A percentile compares a stretch with the other conserved stretches of the same genome.
These are phyloP conservation scores for Brasilioporus rufonigricans DNA, from an alignment of 768 basidiomycete species.

Conservation along the genomic window DNA sequence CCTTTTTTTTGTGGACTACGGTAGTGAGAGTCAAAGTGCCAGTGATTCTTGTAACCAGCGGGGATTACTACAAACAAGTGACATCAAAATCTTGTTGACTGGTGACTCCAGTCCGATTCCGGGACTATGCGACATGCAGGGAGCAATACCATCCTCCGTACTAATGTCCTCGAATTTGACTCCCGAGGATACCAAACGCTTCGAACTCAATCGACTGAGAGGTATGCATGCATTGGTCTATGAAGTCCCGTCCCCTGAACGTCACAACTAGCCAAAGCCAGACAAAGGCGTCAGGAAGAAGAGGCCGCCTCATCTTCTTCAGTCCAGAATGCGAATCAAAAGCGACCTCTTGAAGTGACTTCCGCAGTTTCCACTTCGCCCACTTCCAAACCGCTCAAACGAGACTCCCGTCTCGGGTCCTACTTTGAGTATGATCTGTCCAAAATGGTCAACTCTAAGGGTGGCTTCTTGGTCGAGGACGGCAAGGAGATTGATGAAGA, in stretches of 20 bases:
- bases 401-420: slow-evolving; percentile 78
- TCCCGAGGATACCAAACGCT: slow-evolving; percentile 66
- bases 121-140: slow-evolving; percentile 5
- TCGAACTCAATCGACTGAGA: slow-evolving; percentile 79
- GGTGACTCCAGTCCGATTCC: background rate
- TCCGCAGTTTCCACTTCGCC: slow-evolving; percentile 61
- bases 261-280: slow-evolving; percentile 61
- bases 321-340: slow-evolving; percentile 62
- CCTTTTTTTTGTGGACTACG: too few species aligned
- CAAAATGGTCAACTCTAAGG: slow-evolving; percentile 96
- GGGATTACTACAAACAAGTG: slow-evolving; percentile 10
- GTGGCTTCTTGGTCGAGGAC: slow-evolving; percentile 92
- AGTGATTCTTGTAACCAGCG: too few species aligned
- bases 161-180: slow-evolving; percentile 37
- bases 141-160: slow-evolving; percentile 5
- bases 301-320: slow-evolving; percentile 42
- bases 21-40: too few species aligned
- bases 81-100: slow-evolving; percentile 10
- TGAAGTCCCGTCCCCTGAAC: background rate
- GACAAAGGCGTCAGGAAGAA: slow-evolving; percentile 64
- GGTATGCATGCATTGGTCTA: slow-evolving; percentile 38
- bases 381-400: slow-evolving; percentile 56
- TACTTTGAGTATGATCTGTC: slow-evolving; percentile 98
- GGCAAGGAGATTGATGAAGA: slow-evolving; percentile 80
- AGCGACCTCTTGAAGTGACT: slow-evolving; percentile 62